Percentiles rank a stretch among this genome's conserved stretches.
Evolutionary conservation across 192 early-diverging fungal genomes (phyloP).

Genomic region (Linderina pennispora): DNA sequence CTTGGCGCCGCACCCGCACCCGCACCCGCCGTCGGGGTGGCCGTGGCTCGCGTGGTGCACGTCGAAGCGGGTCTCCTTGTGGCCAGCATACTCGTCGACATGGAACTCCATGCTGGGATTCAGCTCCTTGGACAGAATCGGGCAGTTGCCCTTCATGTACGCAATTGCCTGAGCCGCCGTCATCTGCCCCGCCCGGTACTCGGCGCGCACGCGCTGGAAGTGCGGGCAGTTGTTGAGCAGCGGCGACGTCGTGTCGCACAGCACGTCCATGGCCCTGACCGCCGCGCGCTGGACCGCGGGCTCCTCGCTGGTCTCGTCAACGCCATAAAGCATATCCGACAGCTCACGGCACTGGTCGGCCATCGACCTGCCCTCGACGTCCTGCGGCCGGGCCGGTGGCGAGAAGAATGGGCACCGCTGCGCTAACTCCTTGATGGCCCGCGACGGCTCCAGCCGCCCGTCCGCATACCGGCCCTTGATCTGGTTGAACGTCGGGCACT

Average conservation of each 20-base stretch:
- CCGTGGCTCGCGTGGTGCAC: slow-evolving; percentile 27
- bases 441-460: slow-evolving; percentile 18
- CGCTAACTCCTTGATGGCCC: slow-evolving; percentile 26
- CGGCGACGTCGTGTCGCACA: slow-evolving; percentile 30
- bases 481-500: slow-evolving; percentile 21
- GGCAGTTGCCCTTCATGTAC: slow-evolving; percentile 45
- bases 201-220: slow-evolving; percentile 35
- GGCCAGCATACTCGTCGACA: slow-evolving; percentile 39
- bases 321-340: slow-evolving; percentile 38
- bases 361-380: slow-evolving; percentile 24
- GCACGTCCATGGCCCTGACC: slow-evolving; percentile 11
- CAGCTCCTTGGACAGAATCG: slow-evolving; percentile 47
- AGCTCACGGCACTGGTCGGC: slow-evolving; percentile 40
- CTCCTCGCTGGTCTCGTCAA: slow-evolving; percentile 5
- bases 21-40: slow-evolving; percentile 7
- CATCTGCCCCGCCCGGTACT: slow-evolving; percentile 24
- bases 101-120: slow-evolving; percentile 46
- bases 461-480: slow-evolving; percentile 17
- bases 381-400: slow-evolving; percentile 1
- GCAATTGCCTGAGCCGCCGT: slow-evolving; percentile 26
- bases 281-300: background rate
- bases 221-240: slow-evolving; percentile 42
- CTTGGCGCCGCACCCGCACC: slow-evolving; percentile 13
- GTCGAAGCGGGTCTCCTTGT: slow-evolving; percentile 39
- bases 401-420: slow-evolving; percentile 27